These are phyloP conservation scores for Drechslerella coelobrocha DNA, from an alignment of 2,329 filamentous ascomycete species.

Conservation along the genomic window DNA sequence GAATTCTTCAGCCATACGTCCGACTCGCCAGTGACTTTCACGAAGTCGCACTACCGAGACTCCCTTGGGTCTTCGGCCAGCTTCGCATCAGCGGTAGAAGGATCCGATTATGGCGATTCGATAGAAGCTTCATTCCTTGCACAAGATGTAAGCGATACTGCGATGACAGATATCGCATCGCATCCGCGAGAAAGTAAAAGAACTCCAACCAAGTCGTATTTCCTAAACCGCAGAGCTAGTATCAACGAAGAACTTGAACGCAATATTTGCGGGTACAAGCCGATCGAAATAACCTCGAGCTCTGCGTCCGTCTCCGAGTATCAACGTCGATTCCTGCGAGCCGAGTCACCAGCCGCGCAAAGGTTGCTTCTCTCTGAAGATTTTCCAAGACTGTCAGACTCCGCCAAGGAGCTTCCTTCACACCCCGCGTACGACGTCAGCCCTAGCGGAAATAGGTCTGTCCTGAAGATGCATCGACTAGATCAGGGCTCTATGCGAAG, in stretches of 20 bases:
- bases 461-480: constrained; percentile 6
- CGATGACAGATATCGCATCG: constrained; percentile 4
- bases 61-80: no score
- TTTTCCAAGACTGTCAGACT: constrained; percentile 10
- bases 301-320: constrained; percentile 6
- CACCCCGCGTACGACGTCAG: constrained; percentile 30
- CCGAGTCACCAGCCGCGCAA: constrained; percentile 1
- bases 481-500: background rate
- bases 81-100: background rate
- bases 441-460: background rate
- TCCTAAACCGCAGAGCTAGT: background rate
- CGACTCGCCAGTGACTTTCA: no score
- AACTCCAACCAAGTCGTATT: constrained; percentile 7
- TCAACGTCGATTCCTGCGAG: constrained; percentile 3
- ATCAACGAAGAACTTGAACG: background rate
- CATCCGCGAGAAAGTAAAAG: background rate
- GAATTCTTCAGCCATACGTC: no score
- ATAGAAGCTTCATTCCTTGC: background rate
- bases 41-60: no score
- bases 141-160: constrained; percentile 5
- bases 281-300: background rate
- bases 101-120: no score
- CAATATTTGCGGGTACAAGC: background rate
- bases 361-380: background rate
- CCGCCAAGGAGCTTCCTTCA: constrained; percentile 6